phyloP scores from a whole-genome alignment of 768 basidiomycete genomes.

The Termitomyces sp. region DNA sequence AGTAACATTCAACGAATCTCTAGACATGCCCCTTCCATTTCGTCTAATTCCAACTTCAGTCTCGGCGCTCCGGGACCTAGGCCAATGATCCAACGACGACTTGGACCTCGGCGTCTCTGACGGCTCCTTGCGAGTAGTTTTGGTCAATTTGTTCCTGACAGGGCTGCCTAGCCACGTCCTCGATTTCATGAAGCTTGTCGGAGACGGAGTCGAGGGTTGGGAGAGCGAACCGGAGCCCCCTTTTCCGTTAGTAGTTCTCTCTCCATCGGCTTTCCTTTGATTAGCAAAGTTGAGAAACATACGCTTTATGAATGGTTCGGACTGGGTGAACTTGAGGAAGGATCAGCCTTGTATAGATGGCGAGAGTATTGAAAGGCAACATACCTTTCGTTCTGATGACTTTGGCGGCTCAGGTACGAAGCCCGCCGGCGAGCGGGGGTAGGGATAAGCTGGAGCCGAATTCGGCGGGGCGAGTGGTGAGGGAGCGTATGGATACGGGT shows the following conservation, averaged over 20 bases:
- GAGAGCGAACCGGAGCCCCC: background rate
- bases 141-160: background rate
- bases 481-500: background rate
- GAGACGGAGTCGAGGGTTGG: background rate
- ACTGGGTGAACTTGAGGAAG: background rate
- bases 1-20: background rate
- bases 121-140: background rate
- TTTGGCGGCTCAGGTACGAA: background rate
- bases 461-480: slow-evolving; percentile 3
- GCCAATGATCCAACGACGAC: background rate
- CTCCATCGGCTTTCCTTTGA: background rate
- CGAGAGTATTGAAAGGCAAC: background rate
- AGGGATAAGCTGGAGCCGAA: slow-evolving; percentile 3
- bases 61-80: background rate
- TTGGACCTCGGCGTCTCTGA: background rate
- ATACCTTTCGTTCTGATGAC: background rate
- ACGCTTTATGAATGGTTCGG: background rate
- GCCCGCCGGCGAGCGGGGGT: background rate
- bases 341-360: background rate
- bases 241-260: background rate
- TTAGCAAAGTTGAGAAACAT: background rate
- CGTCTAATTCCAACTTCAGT: background rate
- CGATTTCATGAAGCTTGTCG: background rate
- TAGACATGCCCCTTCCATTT: background rate
- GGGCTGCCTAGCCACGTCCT: background rate